Percentiles rank a stretch among this genome's conserved stretches.
Conservation (phyloP, 192 early-diverging fungal genomes). For the Gaertneriomyces semiglobifer region DNA sequence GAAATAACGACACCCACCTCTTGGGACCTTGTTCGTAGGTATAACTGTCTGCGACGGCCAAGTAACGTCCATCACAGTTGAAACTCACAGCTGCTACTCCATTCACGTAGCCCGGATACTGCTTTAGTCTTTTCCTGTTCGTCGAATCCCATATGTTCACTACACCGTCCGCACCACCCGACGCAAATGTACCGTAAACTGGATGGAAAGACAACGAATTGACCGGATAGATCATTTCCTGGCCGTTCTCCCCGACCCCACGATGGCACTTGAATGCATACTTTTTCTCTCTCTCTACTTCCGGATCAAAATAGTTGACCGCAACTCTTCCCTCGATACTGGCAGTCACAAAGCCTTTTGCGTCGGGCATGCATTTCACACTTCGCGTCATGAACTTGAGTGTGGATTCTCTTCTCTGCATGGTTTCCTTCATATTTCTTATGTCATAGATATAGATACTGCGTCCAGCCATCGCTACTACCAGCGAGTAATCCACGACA, state of each 20-base stretch:
- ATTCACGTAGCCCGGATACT: constrained; percentile 78
- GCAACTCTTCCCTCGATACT: constrained; percentile 95
- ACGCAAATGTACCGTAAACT: constrained; percentile 88
- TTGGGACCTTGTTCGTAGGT: constrained; percentile 94
- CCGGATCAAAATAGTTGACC: constrained; percentile 85
- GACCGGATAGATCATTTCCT: constrained; percentile 87
- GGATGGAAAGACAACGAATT: constrained; percentile 92
- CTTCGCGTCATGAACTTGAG: constrained; percentile 87
- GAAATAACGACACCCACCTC: constrained; percentile 41
- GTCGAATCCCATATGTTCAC: constrained; percentile 91
- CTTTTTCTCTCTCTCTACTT: constrained; percentile 70
- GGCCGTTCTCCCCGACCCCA: constrained; percentile 59
- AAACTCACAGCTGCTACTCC: constrained; percentile 79
- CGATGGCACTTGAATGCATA: constrained; percentile 99
- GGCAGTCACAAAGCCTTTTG: constrained; percentile 78
- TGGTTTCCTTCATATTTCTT: constrained; percentile 70
- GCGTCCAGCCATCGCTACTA: constrained; percentile 80
- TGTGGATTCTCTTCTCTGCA: constrained; percentile 70
- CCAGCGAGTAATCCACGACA: constrained; percentile 57
- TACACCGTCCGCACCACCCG: constrained; percentile 89
- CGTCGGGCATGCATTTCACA: constrained; percentile 81
- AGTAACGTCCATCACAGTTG: constrained; percentile 66
- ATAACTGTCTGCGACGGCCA: constrained; percentile 90
- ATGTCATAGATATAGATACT: constrained; percentile 81
- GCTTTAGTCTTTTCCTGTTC: constrained; percentile 83